A percentile compares a stretch with the other conserved stretches of the same genome.
These are phyloP conservation scores for Aspergillus pseudoviridinutans DNA, from an alignment of 2,329 filamentous ascomycete species.

Conservation along the genomic window DNA sequence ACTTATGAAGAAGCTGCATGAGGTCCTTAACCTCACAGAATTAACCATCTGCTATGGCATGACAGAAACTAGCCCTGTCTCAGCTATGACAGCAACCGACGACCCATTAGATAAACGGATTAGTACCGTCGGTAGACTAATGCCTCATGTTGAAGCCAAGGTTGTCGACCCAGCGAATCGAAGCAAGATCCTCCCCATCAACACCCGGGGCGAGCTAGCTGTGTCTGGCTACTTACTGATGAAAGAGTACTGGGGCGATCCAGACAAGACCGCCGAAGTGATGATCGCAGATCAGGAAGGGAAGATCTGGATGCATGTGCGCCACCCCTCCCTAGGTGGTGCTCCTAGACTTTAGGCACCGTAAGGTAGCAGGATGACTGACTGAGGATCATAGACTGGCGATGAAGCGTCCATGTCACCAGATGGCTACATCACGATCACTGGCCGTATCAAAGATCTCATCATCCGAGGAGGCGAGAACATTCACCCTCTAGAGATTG, in stretches of 20 bases:
- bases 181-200: slow-evolving; percentile 56
- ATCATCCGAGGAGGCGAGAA: slow-evolving; percentile 96
- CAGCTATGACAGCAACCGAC: slow-evolving; percentile 72
- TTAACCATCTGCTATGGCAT: slow-evolving; percentile 95
- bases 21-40: slow-evolving; percentile 69
- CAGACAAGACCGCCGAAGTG: slow-evolving; percentile 64
- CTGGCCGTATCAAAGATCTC: slow-evolving; percentile 87
- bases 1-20: slow-evolving; percentile 64
- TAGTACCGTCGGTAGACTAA: slow-evolving; percentile 69
- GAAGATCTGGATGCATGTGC: slow-evolving; percentile 72
- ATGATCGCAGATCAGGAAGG: slow-evolving; percentile 54
- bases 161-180: slow-evolving; percentile 68
- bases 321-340: slow-evolving; percentile 10
- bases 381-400: slow-evolving; percentile 57
- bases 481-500: slow-evolving; percentile 88
- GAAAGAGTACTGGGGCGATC: slow-evolving; percentile 84
- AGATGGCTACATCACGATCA: slow-evolving; percentile 82
- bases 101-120: slow-evolving; percentile 72
- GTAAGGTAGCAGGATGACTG: not conserved
- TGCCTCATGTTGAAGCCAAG: slow-evolving; percentile 79
- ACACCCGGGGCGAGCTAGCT: slow-evolving; percentile 73
- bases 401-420: slow-evolving; percentile 85
- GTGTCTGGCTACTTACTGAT: slow-evolving; percentile 83
- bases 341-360: too few relatives aligned
- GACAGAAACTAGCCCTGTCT: slow-evolving; percentile 76